Evolutionary conservation across 1,284 basidiomycete species (phyloP).

Genomic region (Ustilago lituana): DNA sequence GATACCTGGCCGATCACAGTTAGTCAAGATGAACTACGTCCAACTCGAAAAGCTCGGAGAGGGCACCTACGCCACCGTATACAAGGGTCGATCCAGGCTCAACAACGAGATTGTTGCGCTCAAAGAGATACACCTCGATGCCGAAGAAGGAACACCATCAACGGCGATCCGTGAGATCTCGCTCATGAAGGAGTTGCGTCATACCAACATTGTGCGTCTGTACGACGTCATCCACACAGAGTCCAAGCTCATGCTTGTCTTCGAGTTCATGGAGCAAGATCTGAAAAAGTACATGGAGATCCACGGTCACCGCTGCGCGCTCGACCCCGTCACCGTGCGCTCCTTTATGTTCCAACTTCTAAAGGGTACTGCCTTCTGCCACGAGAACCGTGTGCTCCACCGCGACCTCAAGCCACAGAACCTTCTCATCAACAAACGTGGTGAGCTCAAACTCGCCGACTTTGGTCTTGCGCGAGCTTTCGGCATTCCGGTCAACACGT

Average conservation of each 20-base stretch:
- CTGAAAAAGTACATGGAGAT: slow-evolving; percentile 99
- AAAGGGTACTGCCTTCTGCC: slow-evolving; percentile 97
- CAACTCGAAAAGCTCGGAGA: slow-evolving; percentile 67
- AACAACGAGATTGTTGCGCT: slow-evolving; percentile 69
- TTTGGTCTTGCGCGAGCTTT: slow-evolving; percentile 87
- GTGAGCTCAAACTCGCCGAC: slow-evolving; percentile 90
- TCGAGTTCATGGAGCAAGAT: slow-evolving; percentile 98
- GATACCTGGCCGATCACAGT: neutral
- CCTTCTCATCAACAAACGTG: slow-evolving; percentile 95
- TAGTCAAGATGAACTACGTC: slow-evolving; percentile 61
- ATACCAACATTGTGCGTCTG: slow-evolving; percentile 92
- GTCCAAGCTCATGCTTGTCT: slow-evolving; percentile 96
- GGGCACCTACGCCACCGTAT: slow-evolving; percentile 67
- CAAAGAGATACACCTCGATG: slow-evolving; percentile 94
- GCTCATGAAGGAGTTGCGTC: slow-evolving; percentile 95
- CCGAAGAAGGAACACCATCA: slow-evolving; percentile 92
- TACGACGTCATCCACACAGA: slow-evolving; percentile 96
- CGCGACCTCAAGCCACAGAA: slow-evolving; percentile 98
- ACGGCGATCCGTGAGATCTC: slow-evolving; percentile 95
- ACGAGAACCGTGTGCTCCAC: slow-evolving; percentile 97
- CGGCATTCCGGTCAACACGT: slow-evolving; percentile 67
- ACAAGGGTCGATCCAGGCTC: slow-evolving; percentile 65
- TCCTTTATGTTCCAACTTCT: slow-evolving; percentile 97
- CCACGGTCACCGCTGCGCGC: slow-evolving; percentile 91
- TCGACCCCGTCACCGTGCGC: slow-evolving; percentile 90